A percentile compares a stretch with the other conserved stretches of the same genome.
These are phyloP conservation scores for Starmerella riodocensis DNA, from an alignment of 805 yeast species.

Conservation along the genomic window DNA sequence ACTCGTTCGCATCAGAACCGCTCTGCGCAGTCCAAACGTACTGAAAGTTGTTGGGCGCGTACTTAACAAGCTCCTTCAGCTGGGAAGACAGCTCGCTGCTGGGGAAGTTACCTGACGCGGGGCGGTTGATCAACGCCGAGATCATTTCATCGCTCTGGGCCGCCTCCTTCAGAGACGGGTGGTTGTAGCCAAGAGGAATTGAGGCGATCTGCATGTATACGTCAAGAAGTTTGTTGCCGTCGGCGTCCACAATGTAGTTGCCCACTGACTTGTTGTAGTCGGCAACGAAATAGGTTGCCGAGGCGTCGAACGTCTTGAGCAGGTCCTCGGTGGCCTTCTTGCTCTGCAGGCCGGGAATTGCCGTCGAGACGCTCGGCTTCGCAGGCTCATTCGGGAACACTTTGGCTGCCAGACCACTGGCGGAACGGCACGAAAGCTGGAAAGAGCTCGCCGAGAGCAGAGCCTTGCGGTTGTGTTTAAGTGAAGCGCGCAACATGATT, in stretches of 20 bases:
- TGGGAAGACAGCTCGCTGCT: conserved; percentile 41
- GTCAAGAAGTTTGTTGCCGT: conserved; percentile 63
- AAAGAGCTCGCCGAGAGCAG: not conserved
- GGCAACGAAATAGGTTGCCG: conserved; percentile 61
- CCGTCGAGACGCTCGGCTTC: conserved; percentile 46
- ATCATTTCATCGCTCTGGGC: conserved; percentile 60
- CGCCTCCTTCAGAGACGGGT: conserved; percentile 56
- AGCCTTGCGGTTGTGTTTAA: not conserved
- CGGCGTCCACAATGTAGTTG: conserved; percentile 68
- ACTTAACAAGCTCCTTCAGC: conserved; percentile 47
- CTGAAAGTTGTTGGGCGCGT: conserved; percentile 67
- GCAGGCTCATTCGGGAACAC: conserved; percentile 69
- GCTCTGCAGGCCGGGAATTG: conserved; percentile 67
- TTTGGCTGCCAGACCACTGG: conserved; percentile 21
- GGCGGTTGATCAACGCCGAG: conserved; percentile 65
- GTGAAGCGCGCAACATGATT: not conserved
- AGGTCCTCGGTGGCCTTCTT: conserved; percentile 40
- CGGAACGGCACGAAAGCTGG: not conserved
- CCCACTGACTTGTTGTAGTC: conserved; percentile 66
- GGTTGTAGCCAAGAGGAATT: conserved; percentile 73
- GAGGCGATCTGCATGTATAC: conserved; percentile 77
- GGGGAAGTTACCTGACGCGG: conserved; percentile 76
- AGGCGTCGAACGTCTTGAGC: conserved; percentile 50
- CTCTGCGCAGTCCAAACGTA: conserved; percentile 68
- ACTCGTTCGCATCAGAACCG: conserved; percentile 81